Evolutionary conservation across 345 rosid species (phyloP).

Genomic region (Murraya koenigii): DNA sequence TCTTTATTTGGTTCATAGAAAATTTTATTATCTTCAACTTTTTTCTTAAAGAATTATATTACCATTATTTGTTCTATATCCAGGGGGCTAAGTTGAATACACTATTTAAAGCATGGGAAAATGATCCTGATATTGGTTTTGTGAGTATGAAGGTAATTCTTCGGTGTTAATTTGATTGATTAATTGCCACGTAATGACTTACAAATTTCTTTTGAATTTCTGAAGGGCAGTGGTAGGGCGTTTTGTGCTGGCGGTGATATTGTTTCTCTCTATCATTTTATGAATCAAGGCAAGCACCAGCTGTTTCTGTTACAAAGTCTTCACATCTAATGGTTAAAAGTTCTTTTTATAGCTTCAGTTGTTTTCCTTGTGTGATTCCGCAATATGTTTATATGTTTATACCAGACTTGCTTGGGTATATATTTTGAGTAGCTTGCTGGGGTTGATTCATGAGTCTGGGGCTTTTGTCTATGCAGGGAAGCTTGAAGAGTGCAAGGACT

Average conservation of each 20-base stretch:
- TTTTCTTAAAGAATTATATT: no score
- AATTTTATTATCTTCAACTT: no score
- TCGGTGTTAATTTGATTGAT: background rate
- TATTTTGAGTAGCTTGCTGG: background rate
- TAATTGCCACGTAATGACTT: constrained; percentile 5
- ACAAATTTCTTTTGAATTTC: constrained; percentile 18
- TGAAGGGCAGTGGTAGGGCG: constrained; percentile 93
- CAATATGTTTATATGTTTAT: background rate
- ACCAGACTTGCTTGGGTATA: background rate
- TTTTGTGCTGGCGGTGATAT: constrained; percentile 97
- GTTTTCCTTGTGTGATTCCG: background rate
- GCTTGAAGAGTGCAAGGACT: constrained; percentile 39
- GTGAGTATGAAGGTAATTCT: constrained; percentile 66
- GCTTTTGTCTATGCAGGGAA: constrained; percentile 42
- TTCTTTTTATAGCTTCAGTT: background rate
- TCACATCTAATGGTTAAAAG: background rate
- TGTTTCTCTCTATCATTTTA: constrained; percentile 59
- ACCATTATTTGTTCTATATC: background rate
- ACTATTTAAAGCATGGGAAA: constrained; percentile 84
- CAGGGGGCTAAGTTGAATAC: constrained; percentile 64
- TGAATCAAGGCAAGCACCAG: constrained; percentile 51
- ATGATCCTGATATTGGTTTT: constrained; percentile 69
- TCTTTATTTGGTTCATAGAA: no score
- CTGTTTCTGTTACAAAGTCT: no score
- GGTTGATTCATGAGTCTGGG: constrained; percentile 1